Conservation (phyloP, 768 basidiomycete species). For the Trametes elegans region DNA sequence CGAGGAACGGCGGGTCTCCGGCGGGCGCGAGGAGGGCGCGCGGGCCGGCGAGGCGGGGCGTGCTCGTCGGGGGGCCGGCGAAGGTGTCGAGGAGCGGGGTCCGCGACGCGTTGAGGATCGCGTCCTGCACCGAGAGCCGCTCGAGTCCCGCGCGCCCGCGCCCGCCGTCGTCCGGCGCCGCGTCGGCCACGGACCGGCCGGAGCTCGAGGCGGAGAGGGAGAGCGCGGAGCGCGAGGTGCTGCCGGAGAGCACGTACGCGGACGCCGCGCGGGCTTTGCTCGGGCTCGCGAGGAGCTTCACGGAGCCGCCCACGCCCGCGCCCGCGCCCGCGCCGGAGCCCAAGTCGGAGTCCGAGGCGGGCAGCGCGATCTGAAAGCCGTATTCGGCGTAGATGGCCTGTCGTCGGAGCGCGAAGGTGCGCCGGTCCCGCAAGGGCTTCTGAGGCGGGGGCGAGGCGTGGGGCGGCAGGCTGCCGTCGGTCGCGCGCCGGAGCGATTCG, state of each 20-base stretch:
- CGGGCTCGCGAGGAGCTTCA: constrained; percentile 2
- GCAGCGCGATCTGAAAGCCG: constrained; percentile 14
- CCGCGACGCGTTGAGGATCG: neutral
- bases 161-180: neutral
- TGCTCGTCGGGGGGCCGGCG: neutral
- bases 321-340: too few species aligned
- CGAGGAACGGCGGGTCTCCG: too few species aligned
- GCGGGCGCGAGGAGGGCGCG: too few species aligned
- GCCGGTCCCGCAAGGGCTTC: neutral
- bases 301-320: too few species aligned
- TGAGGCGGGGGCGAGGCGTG: neutral
- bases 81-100: neutral
- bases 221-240: neutral
- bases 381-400: constrained; percentile 17
- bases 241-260: neutral
- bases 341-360: constrained; percentile 15
- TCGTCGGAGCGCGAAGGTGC: constrained; percentile 12
- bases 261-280: constrained; percentile 1
- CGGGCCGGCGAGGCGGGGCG: neutral
- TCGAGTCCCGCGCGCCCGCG: neutral
- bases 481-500: neutral
- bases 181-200: neutral
- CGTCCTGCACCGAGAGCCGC: constrained; percentile 11
- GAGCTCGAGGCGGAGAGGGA: neutral
- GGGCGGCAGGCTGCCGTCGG: neutral